phyloP scores from a whole-genome alignment of 1,139 yeast species.

The Ogataea hybrid region DNA sequence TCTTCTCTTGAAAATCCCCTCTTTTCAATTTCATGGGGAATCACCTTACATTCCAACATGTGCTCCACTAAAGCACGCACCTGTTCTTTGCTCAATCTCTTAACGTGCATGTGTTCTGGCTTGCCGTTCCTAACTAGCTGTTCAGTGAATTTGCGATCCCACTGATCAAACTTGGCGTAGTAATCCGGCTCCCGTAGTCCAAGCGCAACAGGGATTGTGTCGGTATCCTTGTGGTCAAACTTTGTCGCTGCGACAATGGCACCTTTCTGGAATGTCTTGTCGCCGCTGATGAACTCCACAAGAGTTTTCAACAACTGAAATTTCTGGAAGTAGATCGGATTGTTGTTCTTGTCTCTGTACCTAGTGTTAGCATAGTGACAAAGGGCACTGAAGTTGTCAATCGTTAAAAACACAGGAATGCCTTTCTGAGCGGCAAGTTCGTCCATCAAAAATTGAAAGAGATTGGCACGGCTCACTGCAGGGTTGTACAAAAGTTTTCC shows the following conservation, averaged over 20 bases:
- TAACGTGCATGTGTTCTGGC: conserved; percentile 48
- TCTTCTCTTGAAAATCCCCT: conserved; percentile 19
- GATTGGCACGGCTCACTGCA: conserved; percentile 26
- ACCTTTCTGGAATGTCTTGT: conserved; percentile 51
- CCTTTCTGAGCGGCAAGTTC: conserved; percentile 47
- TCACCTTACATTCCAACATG: conserved; percentile 54
- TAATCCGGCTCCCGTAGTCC: conserved; percentile 55
- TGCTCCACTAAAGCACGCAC: conserved; percentile 51
- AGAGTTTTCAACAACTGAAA: conserved; percentile 68
- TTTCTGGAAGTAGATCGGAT: conserved; percentile 57
- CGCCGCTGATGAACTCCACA: conserved; percentile 57
- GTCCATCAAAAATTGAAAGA: conserved; percentile 52
- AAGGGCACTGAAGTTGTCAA: conserved; percentile 75
- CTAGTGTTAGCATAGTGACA: conserved; percentile 54
- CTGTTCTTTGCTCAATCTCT: conserved; percentile 54
- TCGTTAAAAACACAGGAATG: conserved; percentile 63
- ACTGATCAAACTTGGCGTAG: conserved; percentile 49
- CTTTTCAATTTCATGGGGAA: conserved; percentile 44
- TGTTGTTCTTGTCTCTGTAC: conserved; percentile 59
- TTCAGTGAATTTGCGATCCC: conserved; percentile 55
- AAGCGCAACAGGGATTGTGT: conserved; percentile 62
- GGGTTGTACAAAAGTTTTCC: conserved; percentile 28
- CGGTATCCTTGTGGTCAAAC: conserved; percentile 42
- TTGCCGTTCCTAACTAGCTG: conserved; percentile 33
- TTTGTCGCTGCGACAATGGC: conserved; percentile 68